These are phyloP conservation scores for Apiotrichum laibachii DNA, from an alignment of 1,284 basidiomycete species.

Conservation along the genomic window DNA sequence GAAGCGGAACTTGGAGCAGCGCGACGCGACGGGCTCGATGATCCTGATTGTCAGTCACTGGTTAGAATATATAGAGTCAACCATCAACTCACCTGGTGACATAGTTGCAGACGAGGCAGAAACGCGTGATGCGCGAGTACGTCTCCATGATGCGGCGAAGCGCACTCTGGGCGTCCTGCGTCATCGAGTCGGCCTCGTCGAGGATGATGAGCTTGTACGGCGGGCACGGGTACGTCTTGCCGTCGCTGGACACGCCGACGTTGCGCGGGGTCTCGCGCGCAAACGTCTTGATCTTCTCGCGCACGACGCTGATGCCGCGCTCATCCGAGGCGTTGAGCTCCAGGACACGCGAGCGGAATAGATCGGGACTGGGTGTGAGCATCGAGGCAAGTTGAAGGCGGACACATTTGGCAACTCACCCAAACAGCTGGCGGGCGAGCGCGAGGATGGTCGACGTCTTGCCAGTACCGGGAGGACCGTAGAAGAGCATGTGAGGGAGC, in stretches of 20 bases:
- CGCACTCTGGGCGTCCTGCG: slow-evolving; percentile 96
- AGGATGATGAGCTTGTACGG: slow-evolving; percentile 99
- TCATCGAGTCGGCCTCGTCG: slow-evolving; percentile 99
- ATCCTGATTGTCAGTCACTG: slow-evolving; percentile 67
- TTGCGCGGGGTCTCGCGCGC: slow-evolving; percentile 88
- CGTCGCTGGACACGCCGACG: slow-evolving; percentile 65
- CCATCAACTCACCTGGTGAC: slow-evolving; percentile 75
- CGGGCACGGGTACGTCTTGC: slow-evolving; percentile 86
- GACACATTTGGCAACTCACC: slow-evolving; percentile 57
- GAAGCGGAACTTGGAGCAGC: slow-evolving; percentile 99
- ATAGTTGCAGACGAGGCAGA: slow-evolving; percentile 99
- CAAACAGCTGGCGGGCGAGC: slow-evolving; percentile 88
- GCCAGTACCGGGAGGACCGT: slow-evolving; percentile 97
- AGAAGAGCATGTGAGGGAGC: slow-evolving; percentile 99
- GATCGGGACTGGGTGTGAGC: slow-evolving; percentile 69
- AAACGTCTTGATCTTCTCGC: slow-evolving; percentile 99
- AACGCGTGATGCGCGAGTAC: slow-evolving; percentile 92
- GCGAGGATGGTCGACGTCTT: slow-evolving; percentile 98
- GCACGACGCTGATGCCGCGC: slow-evolving; percentile 91
- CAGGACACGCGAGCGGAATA: slow-evolving; percentile 87
- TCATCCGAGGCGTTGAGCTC: slow-evolving; percentile 99
- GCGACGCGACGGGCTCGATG: slow-evolving; percentile 96
- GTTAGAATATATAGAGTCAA: too few relatives aligned
- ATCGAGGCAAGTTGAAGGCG: neutral
- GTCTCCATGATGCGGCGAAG: slow-evolving; percentile 98